Conservation (phyloP, 441 rosid species). For the Brassica balearica region DNA sequence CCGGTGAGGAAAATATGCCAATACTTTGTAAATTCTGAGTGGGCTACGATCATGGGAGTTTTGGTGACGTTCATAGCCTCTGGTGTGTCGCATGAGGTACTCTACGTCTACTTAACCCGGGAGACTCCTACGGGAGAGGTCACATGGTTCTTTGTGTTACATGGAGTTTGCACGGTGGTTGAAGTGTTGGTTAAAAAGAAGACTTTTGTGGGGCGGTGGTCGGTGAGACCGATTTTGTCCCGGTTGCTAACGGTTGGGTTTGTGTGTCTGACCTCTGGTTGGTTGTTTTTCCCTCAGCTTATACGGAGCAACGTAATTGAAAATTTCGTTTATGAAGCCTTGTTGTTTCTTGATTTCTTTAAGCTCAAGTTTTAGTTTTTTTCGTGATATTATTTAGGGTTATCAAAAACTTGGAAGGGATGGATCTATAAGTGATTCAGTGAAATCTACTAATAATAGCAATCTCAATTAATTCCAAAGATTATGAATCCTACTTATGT, state of each 20-base stretch:
- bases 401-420: too few relatives aligned
- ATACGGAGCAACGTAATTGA: neutral
- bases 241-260: conserved; percentile 46
- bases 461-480: too few relatives aligned
- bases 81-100: neutral
- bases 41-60: neutral
- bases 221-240: conserved; percentile 36
- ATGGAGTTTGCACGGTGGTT: conserved; percentile 1
- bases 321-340: too few relatives aligned
- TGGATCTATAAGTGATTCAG: too few relatives aligned
- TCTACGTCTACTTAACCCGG: neutral
- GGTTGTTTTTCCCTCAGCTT: conserved; percentile 51
- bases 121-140: neutral
- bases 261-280: conserved; percentile 37
- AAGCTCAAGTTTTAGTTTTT: too few relatives aligned
- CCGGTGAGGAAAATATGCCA: neutral
- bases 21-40: neutral
- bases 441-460: too few relatives aligned
- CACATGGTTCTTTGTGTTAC: neutral
- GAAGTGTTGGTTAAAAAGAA: conserved; percentile 4
- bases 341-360: too few relatives aligned
- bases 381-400: too few relatives aligned
- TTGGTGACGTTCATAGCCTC: neutral
- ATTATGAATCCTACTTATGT: too few relatives aligned
- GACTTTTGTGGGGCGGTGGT: conserved; percentile 24